These are phyloP conservation scores for Colletotrichum sp. DNA, from an alignment of 2,329 filamentous ascomycete species.

Conservation along the genomic window DNA sequence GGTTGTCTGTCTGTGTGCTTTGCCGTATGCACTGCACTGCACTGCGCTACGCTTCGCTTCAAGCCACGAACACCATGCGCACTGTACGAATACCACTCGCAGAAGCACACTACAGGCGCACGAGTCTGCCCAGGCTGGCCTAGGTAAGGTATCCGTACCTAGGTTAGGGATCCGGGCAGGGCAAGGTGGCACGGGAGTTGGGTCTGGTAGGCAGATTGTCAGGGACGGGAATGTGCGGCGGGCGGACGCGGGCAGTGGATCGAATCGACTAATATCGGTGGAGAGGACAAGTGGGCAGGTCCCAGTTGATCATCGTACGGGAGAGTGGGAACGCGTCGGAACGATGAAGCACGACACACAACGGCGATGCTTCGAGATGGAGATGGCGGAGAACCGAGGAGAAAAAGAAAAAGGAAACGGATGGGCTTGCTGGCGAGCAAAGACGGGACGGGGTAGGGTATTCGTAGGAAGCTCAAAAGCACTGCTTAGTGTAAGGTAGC, in stretches of 20 bases:
- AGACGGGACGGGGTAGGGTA: not conserved
- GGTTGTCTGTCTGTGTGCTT: not conserved
- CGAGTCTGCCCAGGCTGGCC: slow-evolving; percentile 1
- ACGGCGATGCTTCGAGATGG: not conserved
- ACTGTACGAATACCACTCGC: slow-evolving; percentile 5
- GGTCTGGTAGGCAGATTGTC: not conserved
- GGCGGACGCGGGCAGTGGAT: slow-evolving; percentile 7
- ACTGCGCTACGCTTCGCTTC: not conserved
- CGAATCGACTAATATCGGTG: slow-evolving; percentile 2
- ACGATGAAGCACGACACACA: slow-evolving; percentile 6
- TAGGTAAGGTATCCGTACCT: not conserved
- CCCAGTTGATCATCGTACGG: slow-evolving; percentile 9
- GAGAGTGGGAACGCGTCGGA: slow-evolving; percentile 1
- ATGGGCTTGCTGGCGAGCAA: not conserved
- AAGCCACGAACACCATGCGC: not conserved
- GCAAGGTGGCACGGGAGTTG: not conserved
- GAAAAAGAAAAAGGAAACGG: not conserved
- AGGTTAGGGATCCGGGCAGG: not conserved
- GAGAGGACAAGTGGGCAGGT: slow-evolving; percentile 13
- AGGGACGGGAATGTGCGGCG: slow-evolving; percentile 6
- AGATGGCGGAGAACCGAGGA: not conserved
- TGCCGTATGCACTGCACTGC: not conserved
- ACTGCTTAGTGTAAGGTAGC: not conserved
- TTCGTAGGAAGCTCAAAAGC: not conserved
- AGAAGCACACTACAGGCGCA: not conserved